Base-by-base conservation (phyloP, 225 moss, liverwort and hornwort genomes). In the Straminergon stramineum region DNA sequence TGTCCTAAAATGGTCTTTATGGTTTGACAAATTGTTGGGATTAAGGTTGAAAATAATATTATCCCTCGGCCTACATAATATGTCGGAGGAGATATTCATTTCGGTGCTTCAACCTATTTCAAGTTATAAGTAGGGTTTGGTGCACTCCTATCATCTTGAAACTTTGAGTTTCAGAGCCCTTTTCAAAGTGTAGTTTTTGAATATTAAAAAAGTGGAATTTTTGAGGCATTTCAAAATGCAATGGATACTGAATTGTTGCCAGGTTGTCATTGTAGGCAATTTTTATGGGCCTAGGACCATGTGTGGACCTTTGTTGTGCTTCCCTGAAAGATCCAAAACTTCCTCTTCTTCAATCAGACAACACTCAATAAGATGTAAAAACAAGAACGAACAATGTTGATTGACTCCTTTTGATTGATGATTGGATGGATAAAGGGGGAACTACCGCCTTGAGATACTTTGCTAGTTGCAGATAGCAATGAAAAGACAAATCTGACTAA, bases 241-340 rank as follows among this genome's bases (percentile, higher is more conserved):
- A 15, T 43, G 3, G 9, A 1, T 0, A 27, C 6, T 17, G 6
- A 17, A 74, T 74, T 45, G 6, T 74, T 74, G 17, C n/a, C n/a
- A n/a, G n/a, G n/a, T n/a, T n/a, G n/a, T n/a, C n/a, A n/a, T 45
- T 43, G 9, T 43, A 26, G 1, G 71, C 4, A 41, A 1, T 39
- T 24, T 13, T 1, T 21, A 41, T 71, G 26, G 41, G 8, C 8
- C 21, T 0, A 13, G 0, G 70, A 39, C 14, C 2, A 5, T 43
- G 15, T 43, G 3, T 16, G 1, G 17, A 74, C 17, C 9, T 73
- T 0, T 17, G 1, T 17, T 28, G 0, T 0, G 3, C 17, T 1
- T 73, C 9, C 17, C 1, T 1, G 0, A 73, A 10, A 73, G 28
- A 2, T 73, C 6, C 1, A 9, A 5, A 28, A 2, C 9, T 28